Evolutionary conservation across 2,329 filamentous ascomycete genomes (phyloP).

Genomic region (Cladosporium austrohemisphaericum): DNA sequence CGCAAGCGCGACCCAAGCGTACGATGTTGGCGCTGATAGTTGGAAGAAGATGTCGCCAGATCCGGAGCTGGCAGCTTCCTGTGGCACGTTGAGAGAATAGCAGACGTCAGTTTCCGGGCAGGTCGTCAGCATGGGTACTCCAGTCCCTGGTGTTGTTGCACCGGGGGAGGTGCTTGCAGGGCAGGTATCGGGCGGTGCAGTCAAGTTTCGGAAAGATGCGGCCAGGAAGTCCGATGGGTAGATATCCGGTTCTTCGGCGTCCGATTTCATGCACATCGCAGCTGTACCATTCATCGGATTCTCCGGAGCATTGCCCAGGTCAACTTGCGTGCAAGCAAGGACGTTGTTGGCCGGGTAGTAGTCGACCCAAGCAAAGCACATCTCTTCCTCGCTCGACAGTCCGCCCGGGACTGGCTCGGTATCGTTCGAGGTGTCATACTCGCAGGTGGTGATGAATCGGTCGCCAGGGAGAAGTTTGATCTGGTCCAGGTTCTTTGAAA

Average conservation of each 20-base stretch:
- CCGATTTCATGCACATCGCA: slow-evolving; percentile 17
- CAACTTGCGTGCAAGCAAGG: slow-evolving; percentile 20
- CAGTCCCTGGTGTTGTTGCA: background rate
- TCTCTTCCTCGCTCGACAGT: slow-evolving; percentile 18
- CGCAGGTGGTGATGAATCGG: slow-evolving; percentile 22
- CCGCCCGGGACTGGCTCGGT: slow-evolving; percentile 20
- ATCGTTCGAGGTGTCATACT: slow-evolving; percentile 20
- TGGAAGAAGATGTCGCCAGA: slow-evolving; percentile 57
- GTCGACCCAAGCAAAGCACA: slow-evolving; percentile 24
- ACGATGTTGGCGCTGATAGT: slow-evolving; percentile 50
- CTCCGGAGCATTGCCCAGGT: slow-evolving; percentile 8
- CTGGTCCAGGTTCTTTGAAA: slow-evolving; percentile 18
- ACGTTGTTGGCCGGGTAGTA: slow-evolving; percentile 20
- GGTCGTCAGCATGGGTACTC: slow-evolving; percentile 9
- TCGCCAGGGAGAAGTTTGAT: slow-evolving; percentile 21
- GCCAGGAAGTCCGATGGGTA: slow-evolving; percentile 13
- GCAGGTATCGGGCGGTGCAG: slow-evolving; percentile 16
- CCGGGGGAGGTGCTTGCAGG: background rate
- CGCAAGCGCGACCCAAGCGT: slow-evolving; percentile 55
- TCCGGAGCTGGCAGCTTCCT: slow-evolving; percentile 47
- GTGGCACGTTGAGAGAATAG: slow-evolving; percentile 54
- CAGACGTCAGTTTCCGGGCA: slow-evolving; percentile 32
- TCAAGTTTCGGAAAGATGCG: slow-evolving; percentile 12
- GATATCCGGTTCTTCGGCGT: slow-evolving; percentile 8
- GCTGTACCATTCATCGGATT: slow-evolving; percentile 16